Evolutionary conservation across 495 filamentous ascomycete species (phyloP).

Genomic region (Aspergillus homomorphus): DNA sequence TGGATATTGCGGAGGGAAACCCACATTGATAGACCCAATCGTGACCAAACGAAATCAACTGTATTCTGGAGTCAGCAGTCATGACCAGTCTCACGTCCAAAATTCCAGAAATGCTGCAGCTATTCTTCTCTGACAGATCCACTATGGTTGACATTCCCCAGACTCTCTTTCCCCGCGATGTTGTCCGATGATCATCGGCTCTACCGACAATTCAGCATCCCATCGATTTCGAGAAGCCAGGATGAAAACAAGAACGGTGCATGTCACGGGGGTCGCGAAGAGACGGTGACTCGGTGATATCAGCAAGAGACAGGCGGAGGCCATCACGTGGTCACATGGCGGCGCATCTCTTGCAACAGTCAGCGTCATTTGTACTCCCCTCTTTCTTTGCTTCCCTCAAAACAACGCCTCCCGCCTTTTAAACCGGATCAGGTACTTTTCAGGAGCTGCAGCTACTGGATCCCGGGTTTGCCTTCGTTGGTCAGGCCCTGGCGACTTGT

Average conservation of each 20-base stretch:
- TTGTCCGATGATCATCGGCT: neutral
- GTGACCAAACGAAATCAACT: no score
- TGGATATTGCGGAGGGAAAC: neutral
- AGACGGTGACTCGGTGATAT: neutral
- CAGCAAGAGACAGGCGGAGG: neutral
- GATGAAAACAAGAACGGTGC: no score
- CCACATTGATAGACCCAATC: neutral
- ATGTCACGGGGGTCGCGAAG: neutral
- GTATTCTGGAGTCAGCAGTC: neutral
- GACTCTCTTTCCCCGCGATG: neutral
- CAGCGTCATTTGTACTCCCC: constrained; percentile 5
- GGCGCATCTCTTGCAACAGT: neutral
- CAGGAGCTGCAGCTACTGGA: neutral
- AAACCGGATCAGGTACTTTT: constrained; percentile 4
- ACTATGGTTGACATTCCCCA: neutral
- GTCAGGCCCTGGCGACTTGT: constrained; percentile 17
- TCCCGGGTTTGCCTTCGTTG: neutral
- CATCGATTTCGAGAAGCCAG: neutral
- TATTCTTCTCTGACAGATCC: neutral
- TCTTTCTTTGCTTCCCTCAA: neutral
- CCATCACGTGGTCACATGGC: constrained; percentile 7
- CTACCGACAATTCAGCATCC: neutral
- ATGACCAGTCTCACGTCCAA: neutral
- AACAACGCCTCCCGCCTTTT: neutral
- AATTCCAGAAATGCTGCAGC: neutral